Percentiles rank a stretch among this genome's conserved stretches.
Conservation (phyloP, 106 monocot species). For the Agapanthus africanus region DNA sequence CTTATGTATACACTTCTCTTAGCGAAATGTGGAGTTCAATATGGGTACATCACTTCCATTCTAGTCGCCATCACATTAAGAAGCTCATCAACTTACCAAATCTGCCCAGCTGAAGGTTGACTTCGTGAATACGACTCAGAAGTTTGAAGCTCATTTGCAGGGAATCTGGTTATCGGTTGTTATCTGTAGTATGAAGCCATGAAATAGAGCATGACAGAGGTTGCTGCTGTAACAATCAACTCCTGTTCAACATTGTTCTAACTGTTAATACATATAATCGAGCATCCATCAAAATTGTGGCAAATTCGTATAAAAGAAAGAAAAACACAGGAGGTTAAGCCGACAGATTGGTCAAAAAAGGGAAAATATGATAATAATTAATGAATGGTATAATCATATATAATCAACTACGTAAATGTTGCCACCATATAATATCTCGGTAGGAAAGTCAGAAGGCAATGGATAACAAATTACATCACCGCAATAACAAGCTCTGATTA, state of each 20-base stretch:
- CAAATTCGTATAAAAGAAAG: neutral
- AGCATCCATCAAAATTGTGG: neutral
- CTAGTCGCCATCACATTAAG: neutral
- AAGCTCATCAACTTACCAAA: neutral
- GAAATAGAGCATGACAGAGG: conserved; percentile 59
- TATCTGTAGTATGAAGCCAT: conserved; percentile 81
- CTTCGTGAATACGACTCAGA: neutral
- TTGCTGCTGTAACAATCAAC: conserved; percentile 49
- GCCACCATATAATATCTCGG: neutral
- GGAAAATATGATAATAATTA: neutral
- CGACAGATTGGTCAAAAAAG: neutral
- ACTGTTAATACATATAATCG: neutral
- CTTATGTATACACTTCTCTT: neutral
- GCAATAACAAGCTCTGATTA: neutral
- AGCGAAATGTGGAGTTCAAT: neutral
- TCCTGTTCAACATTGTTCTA: conserved; percentile 34
- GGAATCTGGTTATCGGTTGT: neutral
- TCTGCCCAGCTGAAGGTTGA: neutral
- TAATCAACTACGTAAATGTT: no score
- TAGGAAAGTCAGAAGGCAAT: neutral
- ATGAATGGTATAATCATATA: neutral
- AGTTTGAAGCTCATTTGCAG: neutral
- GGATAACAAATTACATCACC: neutral
- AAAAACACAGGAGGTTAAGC: neutral
- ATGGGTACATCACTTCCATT: neutral